phyloP scores from a whole-genome alignment of 495 filamentous ascomycete genomes.

The Penicillium psychrofluorescens region DNA sequence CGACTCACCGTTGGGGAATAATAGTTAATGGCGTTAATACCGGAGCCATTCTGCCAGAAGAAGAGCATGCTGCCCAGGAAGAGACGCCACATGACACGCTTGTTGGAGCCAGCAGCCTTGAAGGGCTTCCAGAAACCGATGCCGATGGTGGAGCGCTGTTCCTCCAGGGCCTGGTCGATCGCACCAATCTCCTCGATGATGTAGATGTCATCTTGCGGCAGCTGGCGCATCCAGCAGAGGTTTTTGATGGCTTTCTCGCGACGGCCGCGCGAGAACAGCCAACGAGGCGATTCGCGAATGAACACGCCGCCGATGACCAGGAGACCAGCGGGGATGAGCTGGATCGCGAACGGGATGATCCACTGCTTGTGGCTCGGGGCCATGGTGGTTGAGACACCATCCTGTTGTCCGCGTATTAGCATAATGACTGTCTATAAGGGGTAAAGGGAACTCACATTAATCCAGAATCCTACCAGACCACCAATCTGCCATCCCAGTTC shows the following conservation, averaged over 20 bases:
- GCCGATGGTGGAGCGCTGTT: slow-evolving; percentile 51
- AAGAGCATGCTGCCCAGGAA: slow-evolving; percentile 63
- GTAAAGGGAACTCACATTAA: slow-evolving; percentile 39
- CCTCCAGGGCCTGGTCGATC: slow-evolving; percentile 56
- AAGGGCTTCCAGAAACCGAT: slow-evolving; percentile 66
- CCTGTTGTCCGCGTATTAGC: slow-evolving; percentile 16
- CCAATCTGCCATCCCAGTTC: slow-evolving; percentile 69
- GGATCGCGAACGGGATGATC: slow-evolving; percentile 51
- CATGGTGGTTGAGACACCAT: slow-evolving; percentile 30
- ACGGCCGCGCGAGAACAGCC: slow-evolving; percentile 43
- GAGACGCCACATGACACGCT: slow-evolving; percentile 56
- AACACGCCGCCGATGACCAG: slow-evolving; percentile 43
- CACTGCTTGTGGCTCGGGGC: slow-evolving; percentile 37
- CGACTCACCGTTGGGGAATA: slow-evolving; percentile 47
- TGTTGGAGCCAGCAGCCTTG: slow-evolving; percentile 43
- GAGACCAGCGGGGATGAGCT: slow-evolving; percentile 46
- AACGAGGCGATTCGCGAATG: slow-evolving; percentile 51
- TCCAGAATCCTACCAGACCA: slow-evolving; percentile 68
- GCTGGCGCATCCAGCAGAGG: slow-evolving; percentile 59
- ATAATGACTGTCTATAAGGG: neutral
- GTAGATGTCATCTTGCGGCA: slow-evolving; percentile 53
- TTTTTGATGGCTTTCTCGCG: slow-evolving; percentile 52
- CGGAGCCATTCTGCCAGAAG: slow-evolving; percentile 60
- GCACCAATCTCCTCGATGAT: slow-evolving; percentile 60
- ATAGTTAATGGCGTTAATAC: slow-evolving; percentile 68